Evolutionary conservation across 345 rosid genomes (phyloP), one percentile per base, ranked within the genome.

Genomic region (Corymbia maculata): DNA sequence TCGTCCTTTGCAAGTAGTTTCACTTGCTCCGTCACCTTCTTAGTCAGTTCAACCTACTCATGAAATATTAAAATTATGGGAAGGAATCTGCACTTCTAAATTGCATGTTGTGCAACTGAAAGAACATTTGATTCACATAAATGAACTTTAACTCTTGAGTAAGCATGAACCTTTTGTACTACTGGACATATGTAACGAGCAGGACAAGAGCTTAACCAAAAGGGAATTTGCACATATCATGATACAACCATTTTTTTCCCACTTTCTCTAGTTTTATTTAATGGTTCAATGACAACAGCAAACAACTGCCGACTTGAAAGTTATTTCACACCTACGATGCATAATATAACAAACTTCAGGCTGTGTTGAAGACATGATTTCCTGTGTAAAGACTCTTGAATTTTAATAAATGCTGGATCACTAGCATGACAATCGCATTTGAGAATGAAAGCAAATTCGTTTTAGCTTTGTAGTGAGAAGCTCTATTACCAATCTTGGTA

Each of bases 1-100:
- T 98, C 99, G 86, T 95, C 98, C 93, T 93, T 94, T 61, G 98
- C 99, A 88, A 96, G 98, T 86, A 93, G 85, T 90, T 96, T 92
- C 68, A 98, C 99, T 95, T 97, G 99, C 92, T 94, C 98, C 15
- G 99, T 98, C 86, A 98, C 99, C 91, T 94, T 96, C 94, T 95
- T 97, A 61, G 96, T 96, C 93, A 98, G 91, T 89, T 94, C 93
- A 45, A 94, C 96, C 99, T 98, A 89, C 89, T 11, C 82, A 51
- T 16, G 52, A 88, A 79, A 79, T 42, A 55, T 64, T 57, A 59
- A 85, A 89, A 66, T 89, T 59, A 89, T 88, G 52, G 85, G 82
- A 85, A 82, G 14, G 47, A 22, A 7, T 66, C 26, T 51, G 24
- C 59, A 49, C 45, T 6, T 52, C 30, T 75, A 53, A 52, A 52